Evolutionary conservation across 169 alveolate species (phyloP).

Genomic region (Pseudocohnilembus persalinus): DNA sequence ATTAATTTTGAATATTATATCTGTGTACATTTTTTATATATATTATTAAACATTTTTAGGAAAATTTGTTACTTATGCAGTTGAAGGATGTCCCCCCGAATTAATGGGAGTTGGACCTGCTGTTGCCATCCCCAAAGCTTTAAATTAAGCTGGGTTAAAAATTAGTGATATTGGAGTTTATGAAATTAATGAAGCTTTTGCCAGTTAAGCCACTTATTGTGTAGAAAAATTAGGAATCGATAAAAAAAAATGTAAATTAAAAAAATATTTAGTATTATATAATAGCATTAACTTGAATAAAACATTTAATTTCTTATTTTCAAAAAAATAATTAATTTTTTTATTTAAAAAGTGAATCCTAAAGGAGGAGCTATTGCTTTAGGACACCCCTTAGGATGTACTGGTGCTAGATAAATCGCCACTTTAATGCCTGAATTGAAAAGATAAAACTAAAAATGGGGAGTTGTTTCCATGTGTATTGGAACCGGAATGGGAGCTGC

Average conservation of each 20-base stretch:
- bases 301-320: too few relatives aligned
- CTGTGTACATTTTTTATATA: too few relatives aligned
- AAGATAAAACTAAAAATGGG: conserved; percentile 82
- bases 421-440: conserved; percentile 90
- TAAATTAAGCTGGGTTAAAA: conserved; percentile 80
- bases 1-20: too few relatives aligned
- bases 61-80: conserved; percentile 83
- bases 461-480: conserved; percentile 93
- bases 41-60: too few relatives aligned
- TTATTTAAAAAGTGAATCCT: conserved; percentile 92
- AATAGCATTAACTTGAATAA: not conserved
- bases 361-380: conserved; percentile 96
- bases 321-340: too few relatives aligned
- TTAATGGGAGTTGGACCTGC: conserved; percentile 96
- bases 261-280: not conserved
- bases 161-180: conserved; percentile 88
- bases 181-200: conserved; percentile 95
- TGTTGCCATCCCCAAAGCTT: conserved; percentile 91
- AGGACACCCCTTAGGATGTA: conserved; percentile 95
- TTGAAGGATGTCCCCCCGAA: conserved; percentile 92
- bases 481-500: conserved; percentile 96
- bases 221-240: conserved; percentile 83
- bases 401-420: conserved; percentile 92
- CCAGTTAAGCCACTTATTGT: conserved; percentile 89
- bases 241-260: conserved; percentile 59